Percentiles rank a stretch among this genome's conserved stretches.
These are phyloP conservation scores for Triangularia verruculosa DNA, from an alignment of 2,329 filamentous ascomycete species.

Conservation along the genomic window DNA sequence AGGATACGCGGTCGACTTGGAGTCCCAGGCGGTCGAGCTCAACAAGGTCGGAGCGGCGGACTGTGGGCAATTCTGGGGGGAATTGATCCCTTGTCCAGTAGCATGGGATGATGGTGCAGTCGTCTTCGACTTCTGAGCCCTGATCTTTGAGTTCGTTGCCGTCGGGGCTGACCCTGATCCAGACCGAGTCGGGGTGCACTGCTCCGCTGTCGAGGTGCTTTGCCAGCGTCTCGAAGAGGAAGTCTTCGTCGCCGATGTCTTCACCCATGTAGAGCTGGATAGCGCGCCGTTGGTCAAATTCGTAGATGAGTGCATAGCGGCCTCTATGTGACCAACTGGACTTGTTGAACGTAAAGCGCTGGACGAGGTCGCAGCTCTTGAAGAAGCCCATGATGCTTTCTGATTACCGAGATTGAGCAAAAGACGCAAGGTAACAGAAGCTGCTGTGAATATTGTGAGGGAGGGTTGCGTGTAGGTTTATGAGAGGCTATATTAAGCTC, in stretches of 20 bases:
- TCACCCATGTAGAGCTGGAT: constrained; percentile 2
- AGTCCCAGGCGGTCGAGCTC: constrained; percentile 15
- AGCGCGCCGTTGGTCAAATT: constrained; percentile 12
- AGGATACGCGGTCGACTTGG: constrained; percentile 9
- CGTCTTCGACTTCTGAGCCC: neutral
- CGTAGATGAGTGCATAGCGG: neutral
- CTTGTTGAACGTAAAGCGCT: neutral
- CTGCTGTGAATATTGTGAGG: too few relatives aligned
- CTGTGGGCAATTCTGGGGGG: neutral
- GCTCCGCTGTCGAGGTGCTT: constrained; percentile 5
- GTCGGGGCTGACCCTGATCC: constrained; percentile 2
- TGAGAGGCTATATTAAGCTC: too few relatives aligned
- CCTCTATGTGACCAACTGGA: neutral
- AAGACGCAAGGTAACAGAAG: too few relatives aligned
- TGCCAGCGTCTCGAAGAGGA: constrained; percentile 12
- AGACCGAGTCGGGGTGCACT: constrained; percentile 6
- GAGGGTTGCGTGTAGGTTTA: too few relatives aligned
- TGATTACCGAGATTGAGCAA: neutral
- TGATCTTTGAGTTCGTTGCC: constrained; percentile 3
- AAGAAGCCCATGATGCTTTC: neutral
- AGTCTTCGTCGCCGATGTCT: constrained; percentile 11
- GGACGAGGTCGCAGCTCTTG: neutral
- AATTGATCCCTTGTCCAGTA: constrained; percentile 5
- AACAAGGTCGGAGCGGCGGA: constrained; percentile 12
- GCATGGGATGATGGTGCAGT: constrained; percentile 14